A percentile compares a stretch with the other conserved stretches of the same genome.
phyloP scores from a whole-genome alignment of 805 yeast genomes.

The Yarrowia sp. region DNA sequence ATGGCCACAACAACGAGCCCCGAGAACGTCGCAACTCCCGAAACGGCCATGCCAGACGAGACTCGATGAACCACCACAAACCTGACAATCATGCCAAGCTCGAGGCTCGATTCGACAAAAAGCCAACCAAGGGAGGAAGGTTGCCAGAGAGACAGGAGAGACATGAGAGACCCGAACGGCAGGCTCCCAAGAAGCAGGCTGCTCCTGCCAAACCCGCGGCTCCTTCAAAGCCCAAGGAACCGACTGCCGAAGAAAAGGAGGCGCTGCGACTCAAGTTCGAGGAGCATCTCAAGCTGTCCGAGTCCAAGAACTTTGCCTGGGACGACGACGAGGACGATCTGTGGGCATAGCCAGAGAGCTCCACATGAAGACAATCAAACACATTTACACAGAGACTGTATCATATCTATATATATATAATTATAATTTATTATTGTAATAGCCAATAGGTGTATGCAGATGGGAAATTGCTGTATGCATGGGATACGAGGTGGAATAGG shows the following conservation, averaged over 20 bases:
- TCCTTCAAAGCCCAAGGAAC: slow-evolving; percentile 13
- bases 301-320: slow-evolving; percentile 31
- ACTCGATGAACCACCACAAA: slow-evolving; percentile 5
- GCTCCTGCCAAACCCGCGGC: not conserved
- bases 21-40: slow-evolving; percentile 24
- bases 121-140: slow-evolving; percentile 1
- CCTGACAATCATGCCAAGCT: slow-evolving; percentile 3
- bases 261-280: slow-evolving; percentile 23
- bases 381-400: slow-evolving; percentile 25
- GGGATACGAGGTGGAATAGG: no score
- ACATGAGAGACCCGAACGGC: slow-evolving; percentile 1
- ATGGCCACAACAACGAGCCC: slow-evolving; percentile 1
- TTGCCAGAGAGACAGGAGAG: slow-evolving; percentile 19
- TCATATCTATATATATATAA: slow-evolving; percentile 4
- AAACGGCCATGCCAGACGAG: slow-evolving; percentile 22
- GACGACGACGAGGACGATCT: slow-evolving; percentile 29
- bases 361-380: not conserved
- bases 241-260: slow-evolving; percentile 21
- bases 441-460: not conserved
- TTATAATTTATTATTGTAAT: slow-evolving; percentile 25
- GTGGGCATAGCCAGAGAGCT: slow-evolving; percentile 10
- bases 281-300: slow-evolving; percentile 10
- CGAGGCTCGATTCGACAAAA: slow-evolving; percentile 9
- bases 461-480: no score
- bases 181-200: slow-evolving; percentile 9